Base-by-base conservation (phyloP, 1,139 yeast genomes). In the Lodderomyces orthopsilosis region DNA sequence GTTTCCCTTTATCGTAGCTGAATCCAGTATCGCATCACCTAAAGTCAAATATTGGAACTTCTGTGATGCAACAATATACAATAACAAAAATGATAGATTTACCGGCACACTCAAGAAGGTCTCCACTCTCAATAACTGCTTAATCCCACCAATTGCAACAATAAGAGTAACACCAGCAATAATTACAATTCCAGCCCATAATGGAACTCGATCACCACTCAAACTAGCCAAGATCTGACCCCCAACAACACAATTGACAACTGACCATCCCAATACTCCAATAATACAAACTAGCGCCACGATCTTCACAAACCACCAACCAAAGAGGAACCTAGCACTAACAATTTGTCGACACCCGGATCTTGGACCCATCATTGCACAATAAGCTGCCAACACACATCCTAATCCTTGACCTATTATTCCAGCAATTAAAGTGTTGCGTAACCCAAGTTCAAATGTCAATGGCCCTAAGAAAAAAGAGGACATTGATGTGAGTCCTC, bases 311-410 rank as follows among this genome's bases (percentile, higher is more conserved):
- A 83, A 78, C 84, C 85, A 85, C 81, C 90, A 83, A 1, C 96
- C 95, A 59, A 86, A 87, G 39, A 86, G 66, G 55, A 77, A 86
- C 47, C 95, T 71, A 0, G 91, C 85, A 17, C 88, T 75, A 7
- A 87, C 91, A 90, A 88, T 85, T 59, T 87, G 95, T 53, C 96
- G 71, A 50, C 91, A 78, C 0, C 96, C 96, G 0, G 94, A 85
- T 46, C 87, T 73, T 1, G 96, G 95, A 1, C 96, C 96, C 90
- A 87, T 81, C 9, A 80, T 74, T 3, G 94, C 75, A 57, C 91
- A 86, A 58, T 85, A 87, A 0, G 90, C 93, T 2, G 95, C 94
- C 18, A 86, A 68, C 10, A 75, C 62, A 56, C 93, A 83, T 0
- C 96, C 96, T 6, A 85, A 51, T 22, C 79, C 60, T 46, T 78